Base-by-base conservation (phyloP, 2,329 filamentous ascomycete species). In the Colletotrichum sp. region DNA sequence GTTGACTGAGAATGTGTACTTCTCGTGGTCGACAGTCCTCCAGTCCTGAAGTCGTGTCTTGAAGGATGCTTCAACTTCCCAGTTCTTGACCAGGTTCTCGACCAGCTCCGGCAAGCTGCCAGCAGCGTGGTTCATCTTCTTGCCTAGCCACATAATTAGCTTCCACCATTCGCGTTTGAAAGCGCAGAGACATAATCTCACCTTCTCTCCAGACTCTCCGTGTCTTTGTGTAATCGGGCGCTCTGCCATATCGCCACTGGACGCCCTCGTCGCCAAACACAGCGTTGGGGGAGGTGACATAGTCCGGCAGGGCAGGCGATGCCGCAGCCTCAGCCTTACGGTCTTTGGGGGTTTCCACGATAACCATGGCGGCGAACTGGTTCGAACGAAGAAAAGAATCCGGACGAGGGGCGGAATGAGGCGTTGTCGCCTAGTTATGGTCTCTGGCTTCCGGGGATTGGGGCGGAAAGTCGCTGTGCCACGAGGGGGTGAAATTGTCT, bases 41-140 rank as follows among this genome's bases (percentile, higher is more conserved):
- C 92, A 94, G 83, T 94, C 91, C 5, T 84, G 79, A 12, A 93
- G 86, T 18, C 87, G 80, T 9, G 88, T 88, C 84, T 94, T 94
- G 89, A 93, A 93, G 0, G 91, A 93, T 1, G 93, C 93, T 82
- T 94, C 92, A 68, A 94, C 90, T 82, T 94, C 92, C 93, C 92
- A 94, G 82, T 94, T 94, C 85, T 94, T 94, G 81, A 94, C 92
- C 2, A 94, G 88, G 80, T 94, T 94, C 82, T 94, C 90, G 52
- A 94, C 92, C 6, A 94, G 88, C 65, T 88, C 84, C 16, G 90
- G 88, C 4, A 94, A 88, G 72, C 89, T 92, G 44, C 87, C 88
- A 5, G 90, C 86, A 62, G 84, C 83, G 82, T 94, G 92, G 79
- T 84, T 88, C 83, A 85, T 87, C 44, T 84, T 86, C 82, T 92